A percentile compares a stretch with the other conserved stretches of the same genome.
These are phyloP conservation scores for Fomitopsis betulina DNA, from an alignment of 1,284 basidiomycete genomes.

Conservation along the genomic window DNA sequence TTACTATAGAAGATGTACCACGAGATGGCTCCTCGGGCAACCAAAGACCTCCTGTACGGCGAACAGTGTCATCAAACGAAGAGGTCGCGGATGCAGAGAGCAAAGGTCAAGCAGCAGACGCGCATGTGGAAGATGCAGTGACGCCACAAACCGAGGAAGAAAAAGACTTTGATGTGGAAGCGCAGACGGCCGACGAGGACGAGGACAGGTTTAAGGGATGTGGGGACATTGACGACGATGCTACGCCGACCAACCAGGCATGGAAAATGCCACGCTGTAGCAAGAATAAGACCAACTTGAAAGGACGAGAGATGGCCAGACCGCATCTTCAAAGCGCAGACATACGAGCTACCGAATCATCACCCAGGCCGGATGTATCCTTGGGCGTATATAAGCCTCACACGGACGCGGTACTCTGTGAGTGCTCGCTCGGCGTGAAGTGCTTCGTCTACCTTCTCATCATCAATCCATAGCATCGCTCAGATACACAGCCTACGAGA, in stretches of 20 bases:
- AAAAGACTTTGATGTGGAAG: constrained; percentile 7
- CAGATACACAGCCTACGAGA: constrained; percentile 65
- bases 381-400: constrained; percentile 74
- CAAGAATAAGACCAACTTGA: constrained; percentile 21
- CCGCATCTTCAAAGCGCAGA: constrained; percentile 84
- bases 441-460: constrained; percentile 8
- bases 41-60: too few relatives aligned
- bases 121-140: constrained; percentile 3
- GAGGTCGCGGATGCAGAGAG: too few relatives aligned
- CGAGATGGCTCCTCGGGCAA: too few relatives aligned
- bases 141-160: neutral
- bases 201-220: constrained; percentile 4
- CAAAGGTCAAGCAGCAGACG: neutral
- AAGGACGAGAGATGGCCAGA: constrained; percentile 40
- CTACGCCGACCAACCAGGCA: constrained; percentile 12
- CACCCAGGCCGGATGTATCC: constrained; percentile 82
- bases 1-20: too few relatives aligned
- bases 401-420: constrained; percentile 62
- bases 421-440: constrained; percentile 24
- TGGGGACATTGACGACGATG: constrained; percentile 16
- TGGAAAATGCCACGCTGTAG: constrained; percentile 18
- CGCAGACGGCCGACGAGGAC: constrained; percentile 1
- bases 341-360: constrained; percentile 80
- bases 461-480: constrained; percentile 45
- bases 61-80: too few relatives aligned